Evolutionary conservation across 371 early-diverging fungal genomes (phyloP), one percentile per base, ranked within the genome.

Genomic region (Saksenaea oblongispora): DNA sequence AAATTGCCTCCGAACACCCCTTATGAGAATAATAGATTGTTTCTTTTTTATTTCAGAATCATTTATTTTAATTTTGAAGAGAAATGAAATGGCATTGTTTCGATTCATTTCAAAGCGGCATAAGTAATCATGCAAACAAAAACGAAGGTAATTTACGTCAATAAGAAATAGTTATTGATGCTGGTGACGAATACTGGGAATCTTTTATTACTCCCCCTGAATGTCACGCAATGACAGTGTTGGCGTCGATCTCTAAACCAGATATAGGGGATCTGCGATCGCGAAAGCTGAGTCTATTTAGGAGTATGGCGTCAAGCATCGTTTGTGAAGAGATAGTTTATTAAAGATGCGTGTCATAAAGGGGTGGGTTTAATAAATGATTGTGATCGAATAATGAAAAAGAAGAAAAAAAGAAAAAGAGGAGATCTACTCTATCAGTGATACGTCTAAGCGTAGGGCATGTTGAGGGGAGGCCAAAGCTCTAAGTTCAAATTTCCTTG

Each of bases 141-240:
- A 22, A n/a, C 22, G 22, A n/a, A 47, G 8, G 10, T 7, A 10
- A 47, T 1, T n/a, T 47, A 22, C 51, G 22, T 47, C 5, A 47
- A 47, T 31, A 7, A 31, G 31, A 31, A 31, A 31, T 31, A 7
- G 2, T 31, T 31, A 31, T 31, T 7, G 51, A 22, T 22, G 9
- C n/a, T 47, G 51, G 51, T 47, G 22, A 47, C 51, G 51, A 47
- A 47, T 47, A 47, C 22, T 22, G 51, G 51, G 51, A 47, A 47
- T 47, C 11, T 22, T 7, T 47, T 18, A 47, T 47, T n/a, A 18
- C 5, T 1, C 22, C 51, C 51, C 51, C 24, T 22, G 11, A 5
- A 18, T 17, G 24, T 22, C 10, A 22, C 22, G 51, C 27, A 47
- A 22, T 47, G 51, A 47, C 51, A 47, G 3, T 47, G 22, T 31